Evolutionary conservation across 805 yeast species (phyloP), one percentile per base, ranked within the genome.

Genomic region (Torulaspora maleeae): DNA sequence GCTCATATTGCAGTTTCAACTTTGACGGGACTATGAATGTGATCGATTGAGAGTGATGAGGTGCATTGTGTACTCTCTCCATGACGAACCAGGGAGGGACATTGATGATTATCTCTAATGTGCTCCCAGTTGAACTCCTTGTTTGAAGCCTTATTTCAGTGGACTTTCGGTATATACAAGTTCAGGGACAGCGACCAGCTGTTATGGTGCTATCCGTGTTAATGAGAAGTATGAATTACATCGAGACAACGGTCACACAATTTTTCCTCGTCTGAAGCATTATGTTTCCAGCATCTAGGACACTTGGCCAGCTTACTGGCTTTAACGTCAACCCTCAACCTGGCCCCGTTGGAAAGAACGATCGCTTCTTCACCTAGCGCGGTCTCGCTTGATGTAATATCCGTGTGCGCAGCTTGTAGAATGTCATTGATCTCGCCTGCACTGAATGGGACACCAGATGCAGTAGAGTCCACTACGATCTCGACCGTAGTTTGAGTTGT

Each of bases 241-340:
- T 66, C 66, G 2, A 68, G 71, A 67, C 98, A 91, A 53, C 93
- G 76, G 1, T 43, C 34, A 63, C 99, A 91, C 24, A 89, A 67
- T 1, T 62, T 63, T 9, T 78, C 78, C 28, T 74, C 79, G 0
- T 50, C 54, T 0, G 58, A 64, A 0, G 95, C 70, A 6, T 77
- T 77, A 59, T 68, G 80, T 58, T 86, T 86, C 99, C 99, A 93
- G 67, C 99, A 93, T 61, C 99, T 76, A 5, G 96, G 95, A 62
- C 99, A 93, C 58, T 89, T 89, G 42, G 68, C 67, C 1, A 69
- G 58, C 0, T 61, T 46, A 34, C 67, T 60, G 32, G 43, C 70
- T 6, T 71, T 64, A 2, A 83, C 74, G 2, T 61, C 50, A 3
- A 78, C 56, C 1, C 52, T 53, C 5, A 72, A 45, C 3, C 41